Conservation (phyloP, 2,329 filamentous ascomycete species). For the Alternaria triticimaculans region DNA sequence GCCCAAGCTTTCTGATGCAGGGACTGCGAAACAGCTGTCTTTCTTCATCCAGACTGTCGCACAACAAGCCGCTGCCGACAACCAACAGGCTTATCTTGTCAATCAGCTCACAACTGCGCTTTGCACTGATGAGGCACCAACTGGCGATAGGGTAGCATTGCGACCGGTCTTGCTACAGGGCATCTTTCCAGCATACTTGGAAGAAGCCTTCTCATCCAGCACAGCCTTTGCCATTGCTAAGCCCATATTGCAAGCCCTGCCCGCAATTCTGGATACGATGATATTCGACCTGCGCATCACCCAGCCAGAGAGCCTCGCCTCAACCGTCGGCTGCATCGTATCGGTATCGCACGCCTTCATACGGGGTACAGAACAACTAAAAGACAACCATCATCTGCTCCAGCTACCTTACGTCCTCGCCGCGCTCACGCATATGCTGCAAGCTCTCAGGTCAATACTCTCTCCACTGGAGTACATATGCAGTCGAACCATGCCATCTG, state of each 20-base stretch:
- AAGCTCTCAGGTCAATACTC: conserved; percentile 51
- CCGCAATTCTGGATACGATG: conserved; percentile 52
- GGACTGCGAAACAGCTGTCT: conserved; percentile 61
- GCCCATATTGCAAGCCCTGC: conserved; percentile 60
- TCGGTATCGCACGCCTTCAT: conserved; percentile 49
- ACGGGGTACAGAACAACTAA: conserved; percentile 47
- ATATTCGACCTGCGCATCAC: conserved; percentile 55
- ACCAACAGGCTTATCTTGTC: conserved; percentile 63
- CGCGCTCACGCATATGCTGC: conserved; percentile 49
- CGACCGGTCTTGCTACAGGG: conserved; percentile 60
- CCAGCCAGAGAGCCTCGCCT: conserved; percentile 48
- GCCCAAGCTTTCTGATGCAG: conserved; percentile 57
- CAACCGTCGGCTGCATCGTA: conserved; percentile 46
- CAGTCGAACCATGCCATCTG: conserved; percentile 29
- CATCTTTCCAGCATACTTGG: conserved; percentile 65
- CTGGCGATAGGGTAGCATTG: conserved; percentile 53
- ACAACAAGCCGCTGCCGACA: conserved; percentile 64
- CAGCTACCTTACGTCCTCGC: conserved; percentile 50
- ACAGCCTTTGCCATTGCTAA: conserved; percentile 60
- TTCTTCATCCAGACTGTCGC: conserved; percentile 66
- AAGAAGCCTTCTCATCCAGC: conserved; percentile 53
- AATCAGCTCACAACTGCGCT: conserved; percentile 62
- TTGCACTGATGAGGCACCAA: conserved; percentile 53
- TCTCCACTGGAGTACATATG: conserved; percentile 57
- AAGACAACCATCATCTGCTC: conserved; percentile 44